A percentile compares a stretch with the other conserved stretches of the same genome.
phyloP scores from a whole-genome alignment of 768 basidiomycete genomes.

The Suillus occidentalis region DNA sequence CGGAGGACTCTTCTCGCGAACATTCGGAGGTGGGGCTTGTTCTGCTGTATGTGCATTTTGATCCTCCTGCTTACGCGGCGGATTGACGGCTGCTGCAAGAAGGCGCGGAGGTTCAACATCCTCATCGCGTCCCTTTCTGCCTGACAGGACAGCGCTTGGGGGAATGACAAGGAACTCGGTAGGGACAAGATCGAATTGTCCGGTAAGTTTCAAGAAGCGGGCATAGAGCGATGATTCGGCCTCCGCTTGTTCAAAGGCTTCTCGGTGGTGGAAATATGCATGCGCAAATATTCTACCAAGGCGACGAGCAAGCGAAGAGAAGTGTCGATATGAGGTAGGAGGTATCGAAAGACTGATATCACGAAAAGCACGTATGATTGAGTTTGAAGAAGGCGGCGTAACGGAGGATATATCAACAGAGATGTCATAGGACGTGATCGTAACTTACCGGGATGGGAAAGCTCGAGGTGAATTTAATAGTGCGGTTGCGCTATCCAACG shows the following conservation, averaged over 20 bases:
- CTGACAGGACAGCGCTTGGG: constrained; percentile 35
- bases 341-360: constrained; percentile 74
- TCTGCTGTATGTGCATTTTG: constrained; percentile 15
- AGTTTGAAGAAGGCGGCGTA: constrained; percentile 17
- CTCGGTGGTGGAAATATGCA: constrained; percentile 93
- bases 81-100: constrained; percentile 41
- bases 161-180: constrained; percentile 84
- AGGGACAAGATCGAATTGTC: constrained; percentile 80
- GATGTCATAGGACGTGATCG: constrained; percentile 13
- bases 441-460: constrained; percentile 82
- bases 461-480: constrained; percentile 87
- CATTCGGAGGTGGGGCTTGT: constrained; percentile 8
- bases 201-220: constrained; percentile 82
- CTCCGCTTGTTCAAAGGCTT: constrained; percentile 87
- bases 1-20: constrained; percentile 24
- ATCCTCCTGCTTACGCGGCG: constrained; percentile 15
- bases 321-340: constrained; percentile 79
- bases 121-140: constrained; percentile 24
- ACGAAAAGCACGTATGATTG: neutral
- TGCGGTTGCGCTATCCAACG: constrained; percentile 90
- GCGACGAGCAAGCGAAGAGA: constrained; percentile 84
- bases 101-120: constrained; percentile 41
- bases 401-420: constrained; percentile 13
- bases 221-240: constrained; percentile 89
- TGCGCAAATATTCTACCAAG: constrained; percentile 96